Conservation (phyloP, 176 grass and related monocot species). For the Phoenix roebelenii region DNA sequence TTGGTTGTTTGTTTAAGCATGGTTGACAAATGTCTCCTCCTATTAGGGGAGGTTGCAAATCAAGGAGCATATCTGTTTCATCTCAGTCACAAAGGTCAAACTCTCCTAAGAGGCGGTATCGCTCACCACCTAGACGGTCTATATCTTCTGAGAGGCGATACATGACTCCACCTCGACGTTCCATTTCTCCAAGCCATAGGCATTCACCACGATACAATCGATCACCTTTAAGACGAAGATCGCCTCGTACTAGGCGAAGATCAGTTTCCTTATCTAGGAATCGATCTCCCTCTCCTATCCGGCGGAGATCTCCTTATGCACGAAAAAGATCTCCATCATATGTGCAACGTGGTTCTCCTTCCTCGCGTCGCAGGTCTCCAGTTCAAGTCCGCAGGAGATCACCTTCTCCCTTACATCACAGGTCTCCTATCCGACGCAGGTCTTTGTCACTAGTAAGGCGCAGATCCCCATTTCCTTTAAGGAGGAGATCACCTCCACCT, state of each 20-base stretch:
- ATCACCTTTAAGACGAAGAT: conserved; percentile 35
- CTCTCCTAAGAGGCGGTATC: conserved; percentile 54
- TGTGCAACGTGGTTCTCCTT: conserved; percentile 37
- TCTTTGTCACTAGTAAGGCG: conserved; percentile 5
- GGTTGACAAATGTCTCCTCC: neutral
- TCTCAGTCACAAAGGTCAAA: conserved; percentile 33
- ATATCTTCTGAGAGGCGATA: conserved; percentile 34
- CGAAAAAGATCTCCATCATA: conserved; percentile 45
- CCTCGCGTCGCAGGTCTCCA: conserved; percentile 33
- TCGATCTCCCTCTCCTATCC: conserved; percentile 34
- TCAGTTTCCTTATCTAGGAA: conserved; percentile 34
- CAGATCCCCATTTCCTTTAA: conserved; percentile 17
- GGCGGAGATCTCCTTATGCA: conserved; percentile 30
- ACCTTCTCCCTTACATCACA: conserved; percentile 6
- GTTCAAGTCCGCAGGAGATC: conserved; percentile 15
- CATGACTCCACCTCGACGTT: conserved; percentile 28
- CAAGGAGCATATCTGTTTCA: conserved; percentile 49
- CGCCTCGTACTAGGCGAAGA: conserved; percentile 35
- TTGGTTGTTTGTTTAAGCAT: no score
- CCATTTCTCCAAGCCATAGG: conserved; percentile 37
- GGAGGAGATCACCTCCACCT: conserved; percentile 7
- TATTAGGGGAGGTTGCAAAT: conserved; percentile 39
- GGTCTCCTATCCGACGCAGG: conserved; percentile 42
- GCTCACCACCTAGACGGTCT: conserved; percentile 30
- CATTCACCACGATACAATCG: conserved; percentile 39